Percentiles rank a stretch among this genome's conserved stretches.
These are phyloP conservation scores for Paraphysoderma sedebokerense DNA, from an alignment of 371 early-diverging fungal genomes.

Conservation along the genomic window DNA sequence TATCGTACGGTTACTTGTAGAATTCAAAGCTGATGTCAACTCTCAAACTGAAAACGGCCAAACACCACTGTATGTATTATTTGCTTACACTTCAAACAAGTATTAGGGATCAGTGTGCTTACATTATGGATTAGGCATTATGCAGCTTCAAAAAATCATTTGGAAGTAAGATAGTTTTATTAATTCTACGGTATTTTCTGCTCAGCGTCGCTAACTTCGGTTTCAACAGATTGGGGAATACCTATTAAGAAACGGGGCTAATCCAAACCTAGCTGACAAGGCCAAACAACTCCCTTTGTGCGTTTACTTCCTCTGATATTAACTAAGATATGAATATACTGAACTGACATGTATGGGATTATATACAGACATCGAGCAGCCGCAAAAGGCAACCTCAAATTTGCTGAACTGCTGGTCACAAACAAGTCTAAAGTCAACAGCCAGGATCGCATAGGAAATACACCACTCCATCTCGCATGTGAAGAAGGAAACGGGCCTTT, in stretches of 20 bases:
- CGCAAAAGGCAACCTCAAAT: not conserved
- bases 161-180: not conserved
- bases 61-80: slow-evolving; percentile 26
- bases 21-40: slow-evolving; percentile 22
- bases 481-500: slow-evolving; percentile 41
- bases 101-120: not conserved
- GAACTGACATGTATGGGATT: not conserved
- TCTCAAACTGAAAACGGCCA: slow-evolving; percentile 29
- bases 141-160: not conserved
- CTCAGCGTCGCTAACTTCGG: too few species aligned
- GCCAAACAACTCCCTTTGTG: not conserved
- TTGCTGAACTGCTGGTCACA: not conserved
- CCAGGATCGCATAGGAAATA: slow-evolving; percentile 26
- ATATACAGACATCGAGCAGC: slow-evolving; percentile 1
- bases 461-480: slow-evolving; percentile 39
- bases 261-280: not conserved
- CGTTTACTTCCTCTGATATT: not conserved
- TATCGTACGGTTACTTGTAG: slow-evolving; percentile 20
- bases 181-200: not conserved
- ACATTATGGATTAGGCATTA: too few species aligned
- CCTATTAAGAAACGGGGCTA: too few species aligned
- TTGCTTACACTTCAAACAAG: not conserved
- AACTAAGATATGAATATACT: not conserved
- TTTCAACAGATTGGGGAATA: too few species aligned
- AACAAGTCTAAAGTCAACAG: not conserved